Evolutionary conservation across 441 rosid genomes (phyloP), one percentile per base, ranked within the genome.

Genomic region (Geranium incanum): DNA sequence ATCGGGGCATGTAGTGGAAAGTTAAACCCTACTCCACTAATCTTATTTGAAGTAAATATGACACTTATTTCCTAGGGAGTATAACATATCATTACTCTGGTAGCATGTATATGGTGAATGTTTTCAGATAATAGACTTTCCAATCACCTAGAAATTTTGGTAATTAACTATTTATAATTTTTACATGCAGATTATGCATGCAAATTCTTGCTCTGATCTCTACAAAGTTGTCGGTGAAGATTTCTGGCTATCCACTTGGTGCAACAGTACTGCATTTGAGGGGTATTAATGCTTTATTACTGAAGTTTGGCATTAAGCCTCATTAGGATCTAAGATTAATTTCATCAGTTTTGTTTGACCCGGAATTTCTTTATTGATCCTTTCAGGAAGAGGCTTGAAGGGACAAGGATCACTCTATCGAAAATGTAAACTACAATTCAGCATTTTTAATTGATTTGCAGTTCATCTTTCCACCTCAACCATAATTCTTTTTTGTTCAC

Each of bases 211-310:
- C 59, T 84, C 82, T 71, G 99, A 87, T 86, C 86, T 95, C 70
- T 87, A 92, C 84, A 83, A 86, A 75, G 75, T 82, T 73, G 87
- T 95, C 68, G 99, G 97, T 68, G 97, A 92, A 82, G 99, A 95
- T 79, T 95, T 89, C 84, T 95, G 98, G 98, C 80, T 95, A 86
- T 89, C 96, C 80, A 92, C 99, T 50, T 86, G 88, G 95, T 95
- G 97, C 88, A 80, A 86, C 84, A 95, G 99, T 77, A 85, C 83
- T 18, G 91, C 95, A 55, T 62, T 74, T 67, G 90, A 91, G 84
- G 97, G 97, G 99, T 95, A 82, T 71, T 65, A 71, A 72, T 80
- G 70, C 55, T 43, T 28, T 67, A 28, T n/a, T n/a, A 50, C 55
- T 36, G 36, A 64, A 81, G 50, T 74, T 57, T 68, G 33, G 68